Conservation (phyloP, 305 asterid genomes). For the Fraxinus sp. region DNA sequence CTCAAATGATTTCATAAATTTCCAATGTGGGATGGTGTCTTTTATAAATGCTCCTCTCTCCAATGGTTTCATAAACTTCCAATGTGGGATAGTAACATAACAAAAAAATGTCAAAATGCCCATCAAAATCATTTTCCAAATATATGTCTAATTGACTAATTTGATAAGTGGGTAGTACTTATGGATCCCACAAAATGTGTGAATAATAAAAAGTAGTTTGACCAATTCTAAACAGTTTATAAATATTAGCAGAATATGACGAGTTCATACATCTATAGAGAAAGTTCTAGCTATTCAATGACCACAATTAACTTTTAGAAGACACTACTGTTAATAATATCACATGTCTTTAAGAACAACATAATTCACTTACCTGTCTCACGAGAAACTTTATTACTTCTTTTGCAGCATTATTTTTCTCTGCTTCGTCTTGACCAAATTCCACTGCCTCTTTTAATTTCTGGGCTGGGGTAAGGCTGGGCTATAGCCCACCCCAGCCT, state of each 20-base stretch:
- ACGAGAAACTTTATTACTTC: constrained; percentile 52
- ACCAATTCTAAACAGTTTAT: background rate
- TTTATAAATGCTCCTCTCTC: too few relatives aligned
- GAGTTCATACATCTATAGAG: background rate
- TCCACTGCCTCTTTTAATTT: constrained; percentile 43
- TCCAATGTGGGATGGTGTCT: too few relatives aligned
- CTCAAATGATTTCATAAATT: too few relatives aligned
- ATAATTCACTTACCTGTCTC: constrained; percentile 40
- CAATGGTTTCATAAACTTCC: too few relatives aligned
- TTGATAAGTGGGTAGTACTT: background rate
- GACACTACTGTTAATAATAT: background rate
- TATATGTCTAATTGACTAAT: too few relatives aligned
- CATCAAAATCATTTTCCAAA: too few relatives aligned
- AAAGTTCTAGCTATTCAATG: constrained; percentile 3
- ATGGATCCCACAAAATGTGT: background rate
- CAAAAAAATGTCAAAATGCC: too few relatives aligned
- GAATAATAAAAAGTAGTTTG: background rate
- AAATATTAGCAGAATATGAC: background rate
- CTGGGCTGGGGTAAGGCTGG: too few relatives aligned
- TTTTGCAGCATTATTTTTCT: constrained; percentile 56
- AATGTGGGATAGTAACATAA: too few relatives aligned
- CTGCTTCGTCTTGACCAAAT: constrained; percentile 40
- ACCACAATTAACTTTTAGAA: background rate
- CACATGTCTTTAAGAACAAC: background rate
- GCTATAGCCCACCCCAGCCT: too few relatives aligned